Percentiles rank a stretch among this genome's conserved stretches.
Conservation (phyloP, 2,329 filamentous ascomycete genomes). For the Bipolaris cookei region DNA sequence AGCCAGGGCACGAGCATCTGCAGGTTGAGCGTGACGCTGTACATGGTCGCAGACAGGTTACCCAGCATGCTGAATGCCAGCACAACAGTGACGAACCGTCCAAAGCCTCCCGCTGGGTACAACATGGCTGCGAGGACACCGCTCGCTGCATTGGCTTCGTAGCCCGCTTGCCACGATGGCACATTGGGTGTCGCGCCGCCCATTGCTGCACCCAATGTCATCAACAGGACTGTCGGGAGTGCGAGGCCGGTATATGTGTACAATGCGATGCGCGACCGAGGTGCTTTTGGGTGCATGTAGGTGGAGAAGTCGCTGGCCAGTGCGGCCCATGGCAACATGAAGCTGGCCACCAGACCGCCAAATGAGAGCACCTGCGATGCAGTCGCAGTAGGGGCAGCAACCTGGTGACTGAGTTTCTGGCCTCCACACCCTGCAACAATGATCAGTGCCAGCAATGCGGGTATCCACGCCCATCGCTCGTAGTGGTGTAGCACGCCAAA, state of each 20-base stretch:
- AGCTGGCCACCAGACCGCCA: slow-evolving; percentile 67
- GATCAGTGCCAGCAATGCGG: slow-evolving; percentile 61
- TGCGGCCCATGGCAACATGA: slow-evolving; percentile 67
- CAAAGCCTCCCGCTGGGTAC: slow-evolving; percentile 63
- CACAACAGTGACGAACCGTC: slow-evolving; percentile 66
- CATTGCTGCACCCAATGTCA: slow-evolving; percentile 70
- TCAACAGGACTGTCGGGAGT: slow-evolving; percentile 63
- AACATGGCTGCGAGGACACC: slow-evolving; percentile 68
- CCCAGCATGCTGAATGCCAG: slow-evolving; percentile 61
- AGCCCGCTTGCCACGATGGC: slow-evolving; percentile 61
- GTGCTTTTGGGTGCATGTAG: slow-evolving; percentile 64
- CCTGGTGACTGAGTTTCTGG: slow-evolving; percentile 58
- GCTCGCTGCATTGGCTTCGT: slow-evolving; percentile 61
- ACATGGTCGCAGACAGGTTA: slow-evolving; percentile 66
- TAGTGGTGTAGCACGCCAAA: slow-evolving; percentile 63
- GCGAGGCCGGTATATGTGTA: slow-evolving; percentile 65
- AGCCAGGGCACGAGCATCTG: slow-evolving; percentile 66
- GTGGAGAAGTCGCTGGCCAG: slow-evolving; percentile 67
- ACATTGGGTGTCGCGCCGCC: slow-evolving; percentile 64
- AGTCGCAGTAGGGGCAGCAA: slow-evolving; percentile 50
- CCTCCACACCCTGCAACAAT: slow-evolving; percentile 64
- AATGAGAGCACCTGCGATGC: slow-evolving; percentile 61
- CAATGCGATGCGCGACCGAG: slow-evolving; percentile 58
- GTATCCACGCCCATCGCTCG: slow-evolving; percentile 65
- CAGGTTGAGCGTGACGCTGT: slow-evolving; percentile 69